phyloP scores from a whole-genome alignment of 305 asterid genomes.

The Fraxinus platypoda region DNA sequence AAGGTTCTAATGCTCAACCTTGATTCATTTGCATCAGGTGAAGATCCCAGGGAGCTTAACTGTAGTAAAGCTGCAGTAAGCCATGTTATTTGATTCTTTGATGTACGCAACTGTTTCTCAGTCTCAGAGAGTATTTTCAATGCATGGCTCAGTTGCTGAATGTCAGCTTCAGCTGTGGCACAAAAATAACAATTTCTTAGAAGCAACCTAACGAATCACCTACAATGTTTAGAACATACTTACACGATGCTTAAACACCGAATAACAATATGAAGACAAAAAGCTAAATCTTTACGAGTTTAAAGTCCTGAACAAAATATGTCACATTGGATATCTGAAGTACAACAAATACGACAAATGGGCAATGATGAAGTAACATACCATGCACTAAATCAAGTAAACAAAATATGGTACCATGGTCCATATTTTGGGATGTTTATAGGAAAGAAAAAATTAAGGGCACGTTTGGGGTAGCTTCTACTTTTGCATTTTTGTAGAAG shows the following conservation, averaged over 20 bases:
- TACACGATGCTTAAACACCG: background rate
- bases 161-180: constrained; percentile 61
- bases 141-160: constrained; percentile 68
- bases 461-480: background rate
- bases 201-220: constrained; percentile 5
- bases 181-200: constrained; percentile 16
- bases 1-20: constrained; percentile 43
- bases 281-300: background rate
- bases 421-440: background rate
- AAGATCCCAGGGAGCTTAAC: constrained; percentile 52
- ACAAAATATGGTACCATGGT: background rate
- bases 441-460: background rate
- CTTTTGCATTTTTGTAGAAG: background rate
- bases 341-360: background rate
- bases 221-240: background rate
- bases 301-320: background rate
- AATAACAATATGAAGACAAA: background rate
- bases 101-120: constrained; percentile 69
- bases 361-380: background rate
- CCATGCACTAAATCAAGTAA: background rate
- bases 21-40: constrained; percentile 39
- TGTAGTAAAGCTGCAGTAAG: constrained; percentile 85
- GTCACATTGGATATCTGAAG: background rate
- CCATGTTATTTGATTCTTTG: constrained; percentile 87
- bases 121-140: constrained; percentile 73